Base-by-base conservation (phyloP, 805 yeast genomes). In the Candida yuanshanica region DNA sequence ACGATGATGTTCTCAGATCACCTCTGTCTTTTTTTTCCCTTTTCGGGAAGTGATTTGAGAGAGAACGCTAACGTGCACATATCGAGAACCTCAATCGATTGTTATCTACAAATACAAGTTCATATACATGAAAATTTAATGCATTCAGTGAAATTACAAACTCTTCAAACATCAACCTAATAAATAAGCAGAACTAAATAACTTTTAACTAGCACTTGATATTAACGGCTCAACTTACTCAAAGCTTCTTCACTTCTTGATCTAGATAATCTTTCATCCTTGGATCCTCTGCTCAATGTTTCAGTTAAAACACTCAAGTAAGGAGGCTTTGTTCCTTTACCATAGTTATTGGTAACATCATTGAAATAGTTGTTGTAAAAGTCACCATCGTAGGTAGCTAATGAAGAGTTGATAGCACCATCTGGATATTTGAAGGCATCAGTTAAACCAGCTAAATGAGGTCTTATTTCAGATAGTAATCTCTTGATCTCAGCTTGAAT, bases 401-500 rank as follows among this genome's bases (percentile, higher is more conserved):
- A 74, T 5, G 93, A 81, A 0, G 96, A 79, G 60, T 88, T 85
- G 56, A 89, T 72, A 66, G 83, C 75, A 59, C 74, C 82, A 64
- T 89, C 96, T 32, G 87, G 78, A 48, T 83, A 72, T 63, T 83
- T 78, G 70, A 89, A 89, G 1, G 95, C 74, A 63, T 89, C 97
- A 5, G 95, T 83, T 53, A 85, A 69, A 1, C 84, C 83, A 59
- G 87, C 77, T 41, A 83, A 84, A 53, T 83, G 78, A 23, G 77
- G 75, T 61, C 96, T 71, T 32, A 83, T 58, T 20, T 64, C 65
- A 20, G 67, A 61, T 48, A 83, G 64, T 47, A 79, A 58, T 37
- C 58, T 58, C 33, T 71, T 70, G 41, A 75, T 68, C 41, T 69
- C 63, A 36, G 72, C 60, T 37, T 68, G 70, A 34, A 72, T 51